Conservation (phyloP, 2,329 filamentous ascomycete genomes). For the Fusarium incarnatum region DNA sequence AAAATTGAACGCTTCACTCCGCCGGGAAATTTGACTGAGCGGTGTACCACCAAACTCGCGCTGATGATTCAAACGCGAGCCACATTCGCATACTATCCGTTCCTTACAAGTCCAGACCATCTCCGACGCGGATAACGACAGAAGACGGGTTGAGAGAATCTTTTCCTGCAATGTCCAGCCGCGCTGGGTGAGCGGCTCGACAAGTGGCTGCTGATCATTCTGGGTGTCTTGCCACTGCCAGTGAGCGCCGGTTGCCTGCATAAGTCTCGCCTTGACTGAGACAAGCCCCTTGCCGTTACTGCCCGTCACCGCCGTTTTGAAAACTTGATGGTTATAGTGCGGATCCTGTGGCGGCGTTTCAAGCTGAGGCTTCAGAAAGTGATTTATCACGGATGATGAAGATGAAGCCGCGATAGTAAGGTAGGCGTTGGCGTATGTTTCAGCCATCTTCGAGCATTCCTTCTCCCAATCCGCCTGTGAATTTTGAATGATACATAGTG, state of each 20-base stretch:
- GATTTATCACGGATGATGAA: conserved; percentile 18
- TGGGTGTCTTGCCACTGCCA: conserved; percentile 27
- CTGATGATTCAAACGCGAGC: conserved; percentile 39
- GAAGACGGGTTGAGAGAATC: conserved; percentile 26
- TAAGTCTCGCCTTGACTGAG: conserved; percentile 20
- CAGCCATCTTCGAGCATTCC: conserved; percentile 32
- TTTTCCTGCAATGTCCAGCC: conserved; percentile 40
- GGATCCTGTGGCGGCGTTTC: neutral
- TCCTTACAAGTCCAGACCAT: conserved; percentile 38
- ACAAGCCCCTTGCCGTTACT: neutral
- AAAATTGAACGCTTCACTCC: conserved; percentile 39
- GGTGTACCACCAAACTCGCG: conserved; percentile 37
- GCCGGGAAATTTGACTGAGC: conserved; percentile 27
- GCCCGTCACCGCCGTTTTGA: neutral
- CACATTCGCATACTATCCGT: conserved; percentile 43
- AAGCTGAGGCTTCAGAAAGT: conserved; percentile 21
- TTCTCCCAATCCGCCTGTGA: conserved; percentile 31
- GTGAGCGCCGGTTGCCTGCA: conserved; percentile 29
- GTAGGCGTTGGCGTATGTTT: conserved; percentile 28
- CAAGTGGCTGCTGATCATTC: conserved; percentile 12
- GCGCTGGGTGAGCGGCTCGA: conserved; percentile 27
- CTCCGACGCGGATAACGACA: conserved; percentile 30
- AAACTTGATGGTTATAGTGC: neutral
- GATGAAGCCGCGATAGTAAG: conserved; percentile 37
- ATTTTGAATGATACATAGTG: conserved; percentile 37